Base-by-base conservation (phyloP, 2,329 filamentous ascomycete species). In the Acephala macrosclerotiorum region DNA sequence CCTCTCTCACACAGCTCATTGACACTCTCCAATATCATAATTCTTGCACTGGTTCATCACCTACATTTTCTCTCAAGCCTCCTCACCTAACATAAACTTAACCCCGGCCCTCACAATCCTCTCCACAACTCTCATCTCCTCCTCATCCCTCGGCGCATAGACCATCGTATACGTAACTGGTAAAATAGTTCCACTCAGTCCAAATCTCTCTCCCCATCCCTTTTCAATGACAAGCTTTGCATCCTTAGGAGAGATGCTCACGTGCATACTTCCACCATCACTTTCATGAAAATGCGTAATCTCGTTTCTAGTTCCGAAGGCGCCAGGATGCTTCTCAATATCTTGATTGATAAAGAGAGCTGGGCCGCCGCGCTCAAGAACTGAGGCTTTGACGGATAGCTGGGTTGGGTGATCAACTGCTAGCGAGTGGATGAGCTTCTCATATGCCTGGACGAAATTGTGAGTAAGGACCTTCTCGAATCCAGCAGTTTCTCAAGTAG, bases 191-290 rank as follows among this genome's bases (percentile, higher is more conserved):
- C 56, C 56, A 29, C 60, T 58, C 12, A 71, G 35, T 5, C 51
- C 58, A 59, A 68, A 66, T 35, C 67, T 57, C 22, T 71, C 56
- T 29, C 65, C 69, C 69, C 67, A 71, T n/a, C 67, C 67, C 25
- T 47, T 58, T 29, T 71, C 69, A 58, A 71, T 63, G 8, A 71
- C 66, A 11, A 65, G 11, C 38, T 66, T 68, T 25, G 65, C 65
- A 61, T 71, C 69, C n/a, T 42, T 51, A n/a, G 67, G 55, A 9
- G 63, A 49, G 25, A 71, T 49, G 2, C 58, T 26, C 20, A 66
- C 65, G 60, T 71, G 69, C 12, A 62, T 25, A 53, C 60, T 66
- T 14, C 69, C 69, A 18, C 69, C 69, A 18, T 71, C 69, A 8
- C 59, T 58, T n/a, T 58, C 58, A 49, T 67, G 66, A n/a, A 67